Base-by-base conservation (phyloP, 1,284 basidiomycete species). In the Taiwanofungus camphoratus region DNA sequence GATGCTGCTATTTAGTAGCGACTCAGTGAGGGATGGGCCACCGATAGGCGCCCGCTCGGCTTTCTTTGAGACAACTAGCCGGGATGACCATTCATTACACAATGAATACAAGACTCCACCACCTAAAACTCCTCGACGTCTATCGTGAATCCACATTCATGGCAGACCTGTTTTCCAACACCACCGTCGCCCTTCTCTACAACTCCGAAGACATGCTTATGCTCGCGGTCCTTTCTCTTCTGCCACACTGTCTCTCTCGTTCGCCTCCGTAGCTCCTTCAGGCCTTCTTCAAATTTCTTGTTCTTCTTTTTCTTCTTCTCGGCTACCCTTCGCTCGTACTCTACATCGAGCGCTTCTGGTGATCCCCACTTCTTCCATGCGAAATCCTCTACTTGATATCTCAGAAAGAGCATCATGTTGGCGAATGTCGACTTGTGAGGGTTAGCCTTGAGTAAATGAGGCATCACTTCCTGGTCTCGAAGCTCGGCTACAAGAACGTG, bases 321-420 rank as follows among this genome's bases (percentile, higher is more conserved):
- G 13, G 74, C 73, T 46, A 78, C 76, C 38, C 95, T 77, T 27
- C 78, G 71, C 54, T 88, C 83, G 64, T 85, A 99, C 61, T 99
- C 96, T 12, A 73, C 76, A 56, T 99, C 96, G 30, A 99, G 66
- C 1, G 82, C 92, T 59, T 95, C 91, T 8, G 91, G 77, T 0
- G 92, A 92, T 0, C 92, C 93, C 96, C 96, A 99, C 66, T 98
- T 99, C 55, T 87, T 84, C 82, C 91, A 98, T 2, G 96, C 95
- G 61, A 95, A 98, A 20, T 85, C 86, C 63, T 99, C 96, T 3
- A 99, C 93, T 65, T 97, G 94, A 55, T 73, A 85, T 19, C 96
- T 82, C 5, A 98, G 74, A 66, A 92, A 99, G 19, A 99, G 76
- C 96, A 99, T 99, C 96, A 99, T 99, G 69, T 99, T 99, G 37